These are phyloP conservation scores for Vigna angularis DNA, from an alignment of 306 rosid species.

Conservation along the genomic window DNA sequence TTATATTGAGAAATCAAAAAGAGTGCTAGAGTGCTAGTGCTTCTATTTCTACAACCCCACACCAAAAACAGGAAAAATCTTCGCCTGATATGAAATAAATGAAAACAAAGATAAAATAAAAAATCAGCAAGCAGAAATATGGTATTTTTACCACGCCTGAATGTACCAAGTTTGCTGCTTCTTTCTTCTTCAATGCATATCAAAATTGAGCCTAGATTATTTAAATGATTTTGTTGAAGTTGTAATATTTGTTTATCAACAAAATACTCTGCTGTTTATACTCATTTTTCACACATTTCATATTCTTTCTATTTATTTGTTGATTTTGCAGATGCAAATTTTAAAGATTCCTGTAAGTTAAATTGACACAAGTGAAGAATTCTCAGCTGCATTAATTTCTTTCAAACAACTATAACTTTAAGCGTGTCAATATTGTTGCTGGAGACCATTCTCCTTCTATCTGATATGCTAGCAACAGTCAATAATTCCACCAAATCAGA, in stretches of 20 bases:
- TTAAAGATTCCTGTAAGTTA: constrained; percentile 79
- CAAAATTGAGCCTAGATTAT: constrained; percentile 13
- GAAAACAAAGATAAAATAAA: too few relatives aligned
- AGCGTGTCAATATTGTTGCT: constrained; percentile 24
- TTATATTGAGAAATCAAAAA: constrained; percentile 32
- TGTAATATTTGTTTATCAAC: constrained; percentile 13
- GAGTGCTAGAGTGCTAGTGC: not conserved
- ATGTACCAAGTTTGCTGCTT: constrained; percentile 32
- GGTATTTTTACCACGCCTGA: constrained; percentile 9
- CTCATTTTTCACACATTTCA: constrained; percentile 7
- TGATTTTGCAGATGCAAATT: constrained; percentile 75
- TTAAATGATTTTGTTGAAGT: constrained; percentile 36
- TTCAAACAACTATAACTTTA: constrained; percentile 31
- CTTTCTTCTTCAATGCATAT: constrained; percentile 5
- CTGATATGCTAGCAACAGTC: constrained; percentile 11
- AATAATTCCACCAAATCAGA: constrained; percentile 33
- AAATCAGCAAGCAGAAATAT: constrained; percentile 6
- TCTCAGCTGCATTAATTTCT: constrained; percentile 39
- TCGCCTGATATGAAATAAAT: not conserved
- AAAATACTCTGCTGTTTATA: constrained; percentile 17
- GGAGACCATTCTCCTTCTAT: constrained; percentile 36
- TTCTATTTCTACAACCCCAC: constrained; percentile 7
- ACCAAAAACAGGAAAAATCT: constrained; percentile 11
- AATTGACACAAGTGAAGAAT: constrained; percentile 41
- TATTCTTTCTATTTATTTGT: constrained; percentile 32